phyloP scores from a whole-genome alignment of 1,284 basidiomycete genomes.

The Trichosporon ovoides region DNA sequence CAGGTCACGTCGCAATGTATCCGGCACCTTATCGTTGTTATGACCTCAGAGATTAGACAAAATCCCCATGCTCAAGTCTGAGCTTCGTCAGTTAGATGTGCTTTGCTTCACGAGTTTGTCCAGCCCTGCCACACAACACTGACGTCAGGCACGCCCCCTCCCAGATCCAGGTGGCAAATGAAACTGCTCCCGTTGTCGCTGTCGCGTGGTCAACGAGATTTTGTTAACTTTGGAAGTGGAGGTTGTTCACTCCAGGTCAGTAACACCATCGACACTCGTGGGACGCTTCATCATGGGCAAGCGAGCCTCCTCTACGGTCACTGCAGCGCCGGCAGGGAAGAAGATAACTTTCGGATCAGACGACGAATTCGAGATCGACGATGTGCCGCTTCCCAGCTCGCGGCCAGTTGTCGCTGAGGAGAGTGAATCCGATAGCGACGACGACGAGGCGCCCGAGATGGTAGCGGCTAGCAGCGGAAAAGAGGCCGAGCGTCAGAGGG shows the following conservation, averaged over 20 bases:
- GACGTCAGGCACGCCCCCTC: neutral
- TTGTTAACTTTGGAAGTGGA: neutral
- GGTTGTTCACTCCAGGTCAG: neutral
- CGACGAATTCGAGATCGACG: constrained; percentile 11
- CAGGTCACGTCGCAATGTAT: too few species aligned
- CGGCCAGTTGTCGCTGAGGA: neutral
- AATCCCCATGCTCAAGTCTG: too few species aligned
- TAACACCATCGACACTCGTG: neutral
- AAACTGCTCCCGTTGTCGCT: neutral
- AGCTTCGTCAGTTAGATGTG: too few species aligned
- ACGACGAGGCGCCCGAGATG: constrained; percentile 40
- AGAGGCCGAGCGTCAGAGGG: constrained; percentile 11
- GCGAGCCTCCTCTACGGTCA: constrained; percentile 13
- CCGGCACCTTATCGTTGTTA: neutral
- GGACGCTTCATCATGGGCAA: constrained; percentile 13
- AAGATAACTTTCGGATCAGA: constrained; percentile 31
- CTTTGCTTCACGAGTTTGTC: too few species aligned
- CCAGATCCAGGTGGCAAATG: neutral
- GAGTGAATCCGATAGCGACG: constrained; percentile 20
- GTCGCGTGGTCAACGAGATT: neutral
- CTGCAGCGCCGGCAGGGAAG: constrained; percentile 25
- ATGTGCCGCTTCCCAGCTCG: neutral
- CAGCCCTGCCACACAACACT: neutral
- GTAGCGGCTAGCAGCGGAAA: constrained; percentile 24
- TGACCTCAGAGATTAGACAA: too few species aligned